Conservation (phyloP, 257 asterid genomes). For the Solanum commersonii region DNA sequence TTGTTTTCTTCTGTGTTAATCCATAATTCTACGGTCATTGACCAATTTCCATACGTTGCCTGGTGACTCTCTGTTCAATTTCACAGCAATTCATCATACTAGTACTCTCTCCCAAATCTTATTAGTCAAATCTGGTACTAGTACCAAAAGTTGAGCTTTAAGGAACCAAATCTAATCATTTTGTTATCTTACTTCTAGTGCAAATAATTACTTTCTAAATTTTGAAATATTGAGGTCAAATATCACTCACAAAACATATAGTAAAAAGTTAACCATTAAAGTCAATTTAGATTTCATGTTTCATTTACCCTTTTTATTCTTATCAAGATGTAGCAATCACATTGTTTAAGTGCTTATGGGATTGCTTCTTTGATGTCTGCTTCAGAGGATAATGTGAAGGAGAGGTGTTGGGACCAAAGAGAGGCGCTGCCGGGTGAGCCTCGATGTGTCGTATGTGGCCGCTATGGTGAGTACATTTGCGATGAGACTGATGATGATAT, state of each 20-base stretch:
- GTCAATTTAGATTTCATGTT: not conserved
- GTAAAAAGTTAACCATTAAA: not conserved
- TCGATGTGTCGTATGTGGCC: constrained; percentile 63
- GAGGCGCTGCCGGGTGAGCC: constrained; percentile 81
- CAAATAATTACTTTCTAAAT: not conserved
- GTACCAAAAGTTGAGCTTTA: not conserved
- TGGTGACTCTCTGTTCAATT: not conserved
- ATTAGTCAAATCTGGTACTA: not conserved
- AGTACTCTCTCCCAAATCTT: not conserved
- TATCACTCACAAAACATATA: not conserved
- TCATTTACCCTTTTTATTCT: not conserved
- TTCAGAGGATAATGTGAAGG: constrained; percentile 53
- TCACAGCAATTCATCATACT: not conserved
- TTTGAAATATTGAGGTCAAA: not conserved
- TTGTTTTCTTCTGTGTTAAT: not conserved
- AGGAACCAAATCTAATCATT: not conserved
- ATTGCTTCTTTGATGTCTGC: not conserved
- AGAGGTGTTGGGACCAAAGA: constrained; percentile 77
- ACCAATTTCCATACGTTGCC: not conserved
- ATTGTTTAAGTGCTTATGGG: not conserved
- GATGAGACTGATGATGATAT: constrained; percentile 83
- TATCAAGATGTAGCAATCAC: not conserved
- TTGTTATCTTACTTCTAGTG: not conserved
- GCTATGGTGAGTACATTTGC: constrained; percentile 91
- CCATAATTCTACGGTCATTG: not conserved